These are phyloP conservation scores for Calonectria fujianensis DNA, from an alignment of 2,329 filamentous ascomycete species.

Conservation along the genomic window DNA sequence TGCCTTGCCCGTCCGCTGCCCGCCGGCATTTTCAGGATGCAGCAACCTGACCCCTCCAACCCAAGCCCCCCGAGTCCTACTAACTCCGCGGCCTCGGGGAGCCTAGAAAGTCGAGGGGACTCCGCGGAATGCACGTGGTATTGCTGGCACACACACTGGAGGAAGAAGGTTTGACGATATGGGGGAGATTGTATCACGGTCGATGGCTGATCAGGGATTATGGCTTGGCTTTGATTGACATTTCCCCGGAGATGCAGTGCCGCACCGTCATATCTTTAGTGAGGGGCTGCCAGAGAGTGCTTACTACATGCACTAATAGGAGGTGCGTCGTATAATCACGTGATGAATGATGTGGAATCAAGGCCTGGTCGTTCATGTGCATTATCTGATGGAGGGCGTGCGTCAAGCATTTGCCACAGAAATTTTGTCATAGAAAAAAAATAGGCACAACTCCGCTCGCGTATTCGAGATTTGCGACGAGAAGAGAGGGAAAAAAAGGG, in stretches of 20 bases:
- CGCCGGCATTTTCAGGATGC: constrained; percentile 30
- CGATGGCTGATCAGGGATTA: constrained; percentile 1
- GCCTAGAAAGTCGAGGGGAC: background rate
- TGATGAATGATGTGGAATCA: constrained; percentile 28
- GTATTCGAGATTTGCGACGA: background rate
- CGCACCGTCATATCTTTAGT: constrained; percentile 18
- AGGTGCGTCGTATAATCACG: constrained; percentile 8
- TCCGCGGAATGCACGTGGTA: constrained; percentile 28
- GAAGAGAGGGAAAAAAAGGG: background rate
- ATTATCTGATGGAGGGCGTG: constrained; percentile 30
- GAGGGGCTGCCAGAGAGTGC: background rate
- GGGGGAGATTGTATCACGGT: background rate
- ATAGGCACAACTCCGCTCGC: background rate
- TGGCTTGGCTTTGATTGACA: constrained; percentile 1
- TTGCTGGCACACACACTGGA: constrained; percentile 6
- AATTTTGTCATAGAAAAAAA: background rate
- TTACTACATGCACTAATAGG: background rate
- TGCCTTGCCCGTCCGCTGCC: constrained; percentile 17
- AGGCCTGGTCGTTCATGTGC: background rate
- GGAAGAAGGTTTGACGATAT: constrained; percentile 20
- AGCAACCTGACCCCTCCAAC: constrained; percentile 3
- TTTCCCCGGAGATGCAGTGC: constrained; percentile 22
- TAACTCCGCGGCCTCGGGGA: constrained; percentile 30
- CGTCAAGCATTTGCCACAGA: constrained; percentile 23
- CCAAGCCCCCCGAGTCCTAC: constrained; percentile 21